Evolutionary conservation across 805 yeast genomes (phyloP).

Genomic region (Metschnikowia lochheadii): DNA sequence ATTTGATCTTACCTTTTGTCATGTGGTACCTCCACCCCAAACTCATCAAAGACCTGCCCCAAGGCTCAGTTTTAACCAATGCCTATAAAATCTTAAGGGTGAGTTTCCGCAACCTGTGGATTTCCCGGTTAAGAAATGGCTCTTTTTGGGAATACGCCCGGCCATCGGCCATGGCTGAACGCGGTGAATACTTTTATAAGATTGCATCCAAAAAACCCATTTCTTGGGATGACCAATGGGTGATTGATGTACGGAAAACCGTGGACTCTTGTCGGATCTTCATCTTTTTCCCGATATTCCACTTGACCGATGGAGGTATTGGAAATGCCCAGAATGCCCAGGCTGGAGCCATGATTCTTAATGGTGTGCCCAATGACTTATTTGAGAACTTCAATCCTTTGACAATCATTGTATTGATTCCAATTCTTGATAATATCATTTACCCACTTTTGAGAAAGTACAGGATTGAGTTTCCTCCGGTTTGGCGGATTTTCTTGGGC

Average conservation of each 20-base stretch:
- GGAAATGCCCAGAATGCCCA: constrained; percentile 48
- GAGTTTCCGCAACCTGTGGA: constrained; percentile 41
- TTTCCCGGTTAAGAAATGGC: constrained; percentile 36
- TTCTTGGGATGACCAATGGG: constrained; percentile 45
- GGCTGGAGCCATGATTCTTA: constrained; percentile 50
- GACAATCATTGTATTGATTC: constrained; percentile 49
- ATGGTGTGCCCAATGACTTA: constrained; percentile 55
- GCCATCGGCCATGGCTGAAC: constrained; percentile 40
- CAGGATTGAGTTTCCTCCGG: constrained; percentile 29
- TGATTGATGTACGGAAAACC: constrained; percentile 42
- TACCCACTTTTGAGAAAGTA: constrained; percentile 45
- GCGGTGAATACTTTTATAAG: constrained; percentile 36
- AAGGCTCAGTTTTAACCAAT: constrained; percentile 47
- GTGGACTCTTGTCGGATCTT: constrained; percentile 44
- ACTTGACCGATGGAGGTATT: constrained; percentile 46
- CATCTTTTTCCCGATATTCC: constrained; percentile 36
- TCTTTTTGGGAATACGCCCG: constrained; percentile 48
- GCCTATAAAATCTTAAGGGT: constrained; percentile 38
- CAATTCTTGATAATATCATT: constrained; percentile 44
- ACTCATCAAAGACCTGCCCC: constrained; percentile 31
- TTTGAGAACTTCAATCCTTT: constrained; percentile 53
- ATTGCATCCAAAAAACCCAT: constrained; percentile 14
- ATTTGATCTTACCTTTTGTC: constrained; percentile 28
- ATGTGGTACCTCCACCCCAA: constrained; percentile 22
- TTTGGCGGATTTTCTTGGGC: constrained; percentile 44